Conservation (phyloP, 345 rosid genomes). For the Hibiscus mutabilis region DNA sequence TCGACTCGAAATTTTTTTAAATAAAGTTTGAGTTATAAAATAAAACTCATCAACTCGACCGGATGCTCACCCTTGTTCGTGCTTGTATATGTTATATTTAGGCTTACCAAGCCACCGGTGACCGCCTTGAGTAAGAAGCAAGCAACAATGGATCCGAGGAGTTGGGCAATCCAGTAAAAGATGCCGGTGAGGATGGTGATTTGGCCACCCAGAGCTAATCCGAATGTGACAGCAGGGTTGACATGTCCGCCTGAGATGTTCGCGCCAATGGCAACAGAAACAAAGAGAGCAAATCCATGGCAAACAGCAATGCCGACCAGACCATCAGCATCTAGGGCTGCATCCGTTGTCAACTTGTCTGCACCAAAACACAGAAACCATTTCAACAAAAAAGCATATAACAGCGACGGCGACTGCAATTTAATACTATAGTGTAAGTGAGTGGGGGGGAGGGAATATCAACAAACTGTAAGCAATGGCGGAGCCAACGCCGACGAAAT, state of each 20-base stretch:
- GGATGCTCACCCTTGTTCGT: too few relatives aligned
- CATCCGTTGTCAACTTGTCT: slow-evolving; percentile 73
- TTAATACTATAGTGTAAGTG: too few relatives aligned
- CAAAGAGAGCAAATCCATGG: slow-evolving; percentile 90
- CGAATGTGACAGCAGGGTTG: slow-evolving; percentile 91
- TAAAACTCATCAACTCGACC: too few relatives aligned
- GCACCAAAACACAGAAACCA: slow-evolving; percentile 1
- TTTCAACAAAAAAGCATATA: too few relatives aligned
- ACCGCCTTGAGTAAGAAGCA: slow-evolving; percentile 68
- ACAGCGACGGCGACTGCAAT: too few relatives aligned
- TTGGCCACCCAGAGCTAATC: slow-evolving; percentile 88
- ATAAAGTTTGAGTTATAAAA: too few relatives aligned
- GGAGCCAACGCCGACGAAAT: slow-evolving; percentile 50
- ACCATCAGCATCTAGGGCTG: slow-evolving; percentile 81
- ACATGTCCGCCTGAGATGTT: slow-evolving; percentile 97
- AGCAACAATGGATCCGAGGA: slow-evolving; percentile 81
- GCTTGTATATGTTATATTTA: too few relatives aligned
- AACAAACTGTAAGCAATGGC: slow-evolving; percentile 87
- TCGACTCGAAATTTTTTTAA: too few relatives aligned
- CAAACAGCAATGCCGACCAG: slow-evolving; percentile 78
- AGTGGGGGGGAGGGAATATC: too few relatives aligned
- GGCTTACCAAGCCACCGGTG: slow-evolving; percentile 86
- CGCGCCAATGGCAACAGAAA: slow-evolving; percentile 79
- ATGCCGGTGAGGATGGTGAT: slow-evolving; percentile 83
- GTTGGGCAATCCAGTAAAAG: slow-evolving; percentile 93